These are phyloP conservation scores for Euryodendron excelsum DNA, from an alignment of 148 eudicot species.

Conservation along the genomic window DNA sequence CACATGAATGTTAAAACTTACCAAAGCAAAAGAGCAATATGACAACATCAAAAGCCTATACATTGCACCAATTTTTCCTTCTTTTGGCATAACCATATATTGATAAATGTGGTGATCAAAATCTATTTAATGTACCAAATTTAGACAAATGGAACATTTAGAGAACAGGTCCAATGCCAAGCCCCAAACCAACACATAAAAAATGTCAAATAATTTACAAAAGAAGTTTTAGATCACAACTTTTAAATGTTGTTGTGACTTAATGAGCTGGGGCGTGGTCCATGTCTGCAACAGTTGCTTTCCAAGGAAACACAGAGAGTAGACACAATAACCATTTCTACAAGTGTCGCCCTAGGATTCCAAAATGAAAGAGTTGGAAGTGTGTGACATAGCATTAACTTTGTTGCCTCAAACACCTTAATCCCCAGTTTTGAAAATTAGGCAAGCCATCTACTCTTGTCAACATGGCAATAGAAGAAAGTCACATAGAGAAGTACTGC, in stretches of 20 bases:
- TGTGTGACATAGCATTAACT: too few species aligned
- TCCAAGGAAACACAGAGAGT: not conserved
- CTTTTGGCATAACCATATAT: not conserved
- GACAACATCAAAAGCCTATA: not conserved
- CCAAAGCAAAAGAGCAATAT: not conserved
- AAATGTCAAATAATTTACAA: not conserved
- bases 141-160: not conserved
- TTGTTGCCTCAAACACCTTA: too few species aligned
- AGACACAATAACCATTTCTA: too few species aligned
- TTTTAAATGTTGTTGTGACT: too few species aligned
- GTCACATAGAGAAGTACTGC: too few species aligned
- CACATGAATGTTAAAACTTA: not conserved
- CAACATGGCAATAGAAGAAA: too few species aligned
- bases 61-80: not conserved
- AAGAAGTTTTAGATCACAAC: not conserved
- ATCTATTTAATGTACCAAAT: not conserved
- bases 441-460: too few species aligned
- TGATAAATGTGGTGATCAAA: not conserved
- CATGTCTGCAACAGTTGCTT: not conserved
- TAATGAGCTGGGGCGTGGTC: not conserved
- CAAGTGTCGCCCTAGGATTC: too few species aligned
- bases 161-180: not conserved
- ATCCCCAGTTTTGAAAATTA: too few species aligned
- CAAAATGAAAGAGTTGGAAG: too few species aligned
- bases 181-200: not conserved